Evolutionary conservation across 2,329 filamentous ascomycete species (phyloP).

Genomic region (Pestalotiopsis sp.): DNA sequence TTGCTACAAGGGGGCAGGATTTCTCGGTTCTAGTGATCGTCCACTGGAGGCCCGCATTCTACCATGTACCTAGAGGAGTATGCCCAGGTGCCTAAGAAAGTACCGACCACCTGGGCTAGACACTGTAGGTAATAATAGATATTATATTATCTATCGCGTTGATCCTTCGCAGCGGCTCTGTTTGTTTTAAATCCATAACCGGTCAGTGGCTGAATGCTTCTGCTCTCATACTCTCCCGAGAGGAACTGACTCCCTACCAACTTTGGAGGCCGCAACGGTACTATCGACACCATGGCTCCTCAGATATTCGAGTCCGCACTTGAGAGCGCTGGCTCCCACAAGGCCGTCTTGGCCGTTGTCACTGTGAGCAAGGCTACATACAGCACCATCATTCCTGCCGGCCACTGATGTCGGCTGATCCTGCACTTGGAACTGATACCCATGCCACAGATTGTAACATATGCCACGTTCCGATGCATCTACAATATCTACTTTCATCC

Average conservation of each 20-base stretch:
- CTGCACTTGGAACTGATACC: neutral
- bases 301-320: neutral
- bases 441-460: neutral
- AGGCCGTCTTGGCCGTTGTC: neutral
- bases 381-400: neutral
- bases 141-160: no score
- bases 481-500: slow-evolving; percentile 19
- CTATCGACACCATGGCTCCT: neutral
- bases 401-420: neutral
- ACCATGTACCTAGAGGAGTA: no score
- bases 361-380: neutral
- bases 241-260: neutral
- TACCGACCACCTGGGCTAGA: no score
- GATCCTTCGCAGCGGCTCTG: neutral
- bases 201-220: neutral
- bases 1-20: no score
- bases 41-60: no score
- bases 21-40: no score
- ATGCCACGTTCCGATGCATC: slow-evolving; percentile 9
- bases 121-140: no score
- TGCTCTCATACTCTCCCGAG: neutral
- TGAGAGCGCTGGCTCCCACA: neutral
- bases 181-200: neutral
- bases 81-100: no score
- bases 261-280: neutral